phyloP scores from a whole-genome alignment of 495 filamentous ascomycete species.

The Amorphotheca resinae region DNA sequence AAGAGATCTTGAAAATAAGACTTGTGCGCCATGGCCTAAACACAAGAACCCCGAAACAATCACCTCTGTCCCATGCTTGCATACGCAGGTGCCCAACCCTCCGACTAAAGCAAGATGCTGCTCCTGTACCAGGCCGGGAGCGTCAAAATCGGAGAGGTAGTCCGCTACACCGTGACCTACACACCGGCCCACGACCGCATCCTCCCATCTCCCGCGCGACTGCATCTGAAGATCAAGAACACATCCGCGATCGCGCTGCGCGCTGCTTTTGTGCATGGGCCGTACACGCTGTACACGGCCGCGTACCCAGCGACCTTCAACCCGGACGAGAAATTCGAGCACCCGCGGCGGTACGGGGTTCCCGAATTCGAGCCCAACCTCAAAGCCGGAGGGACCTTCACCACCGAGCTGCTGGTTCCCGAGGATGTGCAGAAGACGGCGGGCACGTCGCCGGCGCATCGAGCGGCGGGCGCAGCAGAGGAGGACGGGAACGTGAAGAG shows the following conservation, averaged over 20 bases:
- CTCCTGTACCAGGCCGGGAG: slow-evolving; percentile 78
- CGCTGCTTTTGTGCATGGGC: slow-evolving; percentile 91
- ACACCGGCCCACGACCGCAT: slow-evolving; percentile 80
- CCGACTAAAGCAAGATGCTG: slow-evolving; percentile 47
- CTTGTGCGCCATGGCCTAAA: no score
- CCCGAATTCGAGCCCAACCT: slow-evolving; percentile 92
- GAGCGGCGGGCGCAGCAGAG: slow-evolving; percentile 11
- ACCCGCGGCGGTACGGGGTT: slow-evolving; percentile 46
- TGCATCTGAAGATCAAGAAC: slow-evolving; percentile 82
- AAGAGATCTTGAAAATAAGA: no score
- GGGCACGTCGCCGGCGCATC: slow-evolving; percentile 22
- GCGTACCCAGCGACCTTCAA: slow-evolving; percentile 71
- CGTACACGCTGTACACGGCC: slow-evolving; percentile 79
- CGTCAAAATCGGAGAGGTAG: slow-evolving; percentile 85
- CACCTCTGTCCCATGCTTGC: no score
- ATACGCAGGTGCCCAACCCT: no score
- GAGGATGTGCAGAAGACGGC: slow-evolving; percentile 48
- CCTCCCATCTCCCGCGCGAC: slow-evolving; percentile 61
- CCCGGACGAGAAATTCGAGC: slow-evolving; percentile 58
- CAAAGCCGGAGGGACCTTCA: slow-evolving; percentile 83
- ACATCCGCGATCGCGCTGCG: slow-evolving; percentile 81
- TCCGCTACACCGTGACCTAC: slow-evolving; percentile 87
- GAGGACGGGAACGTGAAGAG: slow-evolving; percentile 33
- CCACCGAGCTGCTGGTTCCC: slow-evolving; percentile 63
- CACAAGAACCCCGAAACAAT: no score